Percentiles rank a stretch among this genome's conserved stretches.
phyloP scores from a whole-genome alignment of 768 basidiomycete genomes.

The Leccinum truebloodii region DNA sequence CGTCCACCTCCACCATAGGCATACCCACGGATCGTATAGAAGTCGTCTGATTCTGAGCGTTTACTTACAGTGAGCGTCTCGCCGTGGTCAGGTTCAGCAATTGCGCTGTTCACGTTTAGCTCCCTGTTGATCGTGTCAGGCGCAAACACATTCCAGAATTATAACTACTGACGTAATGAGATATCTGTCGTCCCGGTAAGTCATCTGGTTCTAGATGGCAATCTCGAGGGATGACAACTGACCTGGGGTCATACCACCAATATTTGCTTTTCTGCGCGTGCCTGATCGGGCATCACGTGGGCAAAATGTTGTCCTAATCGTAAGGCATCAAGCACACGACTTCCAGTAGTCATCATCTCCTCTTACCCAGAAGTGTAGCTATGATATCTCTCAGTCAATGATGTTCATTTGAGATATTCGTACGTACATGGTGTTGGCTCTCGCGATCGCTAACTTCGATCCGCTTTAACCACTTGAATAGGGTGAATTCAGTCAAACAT shows the following conservation, averaged over 20 bases:
- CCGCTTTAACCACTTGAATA: constrained; percentile 50
- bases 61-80: constrained; percentile 38
- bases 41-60: constrained; percentile 2
- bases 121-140: constrained; percentile 45
- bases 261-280: constrained; percentile 47
- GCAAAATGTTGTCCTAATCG: constrained; percentile 58
- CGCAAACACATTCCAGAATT: not conserved
- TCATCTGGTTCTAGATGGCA: not conserved
- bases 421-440: constrained; percentile 50
- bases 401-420: not conserved
- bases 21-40: constrained; percentile 53
- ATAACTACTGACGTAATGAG: constrained; percentile 33
- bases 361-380: constrained; percentile 39
- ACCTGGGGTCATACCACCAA: constrained; percentile 59
- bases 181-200: constrained; percentile 22
- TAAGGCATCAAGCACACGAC: constrained; percentile 3
- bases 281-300: constrained; percentile 54
- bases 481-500: constrained; percentile 2
- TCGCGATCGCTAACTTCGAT: constrained; percentile 54
- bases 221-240: constrained; percentile 4
- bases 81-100: constrained; percentile 56
- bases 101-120: constrained; percentile 59
- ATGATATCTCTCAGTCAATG: not conserved
- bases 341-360: not conserved
- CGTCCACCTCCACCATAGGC: constrained; percentile 65